Conservation (phyloP, 2,329 filamentous ascomycete species). For the Tympanopsis confertula region DNA sequence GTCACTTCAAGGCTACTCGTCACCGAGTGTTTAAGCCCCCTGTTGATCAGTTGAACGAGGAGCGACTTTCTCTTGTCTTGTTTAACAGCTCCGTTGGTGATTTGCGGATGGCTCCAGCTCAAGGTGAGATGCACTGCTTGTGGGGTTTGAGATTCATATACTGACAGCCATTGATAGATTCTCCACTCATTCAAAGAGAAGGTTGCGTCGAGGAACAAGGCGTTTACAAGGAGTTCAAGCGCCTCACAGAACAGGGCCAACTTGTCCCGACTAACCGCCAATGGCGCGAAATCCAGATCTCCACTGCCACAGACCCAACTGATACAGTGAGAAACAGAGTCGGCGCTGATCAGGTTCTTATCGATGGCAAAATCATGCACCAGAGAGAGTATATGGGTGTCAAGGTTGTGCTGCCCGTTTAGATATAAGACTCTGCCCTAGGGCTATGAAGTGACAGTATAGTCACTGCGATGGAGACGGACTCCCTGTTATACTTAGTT, state of each 20-base stretch:
- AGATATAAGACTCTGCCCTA: no score
- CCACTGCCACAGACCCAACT: constrained; percentile 27
- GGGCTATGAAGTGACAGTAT: no score
- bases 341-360: constrained; percentile 26
- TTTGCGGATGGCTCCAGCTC: constrained; percentile 26
- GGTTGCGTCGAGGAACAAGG: constrained; percentile 68
- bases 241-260: constrained; percentile 22
- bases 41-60: constrained; percentile 22
- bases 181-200: constrained; percentile 86
- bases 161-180: constrained; percentile 48
- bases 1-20: constrained; percentile 31
- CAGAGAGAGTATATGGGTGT: constrained; percentile 33
- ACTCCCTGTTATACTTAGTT: no score
- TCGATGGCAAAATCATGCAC: constrained; percentile 31
- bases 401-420: constrained; percentile 29
- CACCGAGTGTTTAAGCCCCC: constrained; percentile 30
- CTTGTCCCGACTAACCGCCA: constrained; percentile 30
- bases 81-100: constrained; percentile 33
- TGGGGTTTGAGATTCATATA: not conserved
- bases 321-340: constrained; percentile 24
- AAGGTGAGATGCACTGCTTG: not conserved
- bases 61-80: constrained; percentile 27
- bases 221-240: constrained; percentile 31
- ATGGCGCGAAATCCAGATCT: constrained; percentile 36
- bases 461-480: no score